Base-by-base conservation (phyloP, 1,139 yeast species). In the Magnusiomyces sp. region DNA sequence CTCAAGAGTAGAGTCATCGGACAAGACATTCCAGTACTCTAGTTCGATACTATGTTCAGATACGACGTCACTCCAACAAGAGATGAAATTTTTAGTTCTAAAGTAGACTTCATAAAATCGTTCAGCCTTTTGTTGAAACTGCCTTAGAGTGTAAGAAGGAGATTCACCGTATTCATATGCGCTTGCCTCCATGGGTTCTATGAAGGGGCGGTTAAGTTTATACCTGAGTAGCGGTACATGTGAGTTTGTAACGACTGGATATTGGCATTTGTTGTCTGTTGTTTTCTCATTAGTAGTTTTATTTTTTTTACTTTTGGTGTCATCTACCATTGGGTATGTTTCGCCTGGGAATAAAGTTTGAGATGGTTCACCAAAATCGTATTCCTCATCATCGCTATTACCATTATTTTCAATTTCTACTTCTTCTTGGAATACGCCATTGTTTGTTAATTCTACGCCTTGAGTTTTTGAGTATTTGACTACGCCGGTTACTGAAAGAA, bases 81-180 rank as follows among this genome's bases (percentile, higher is more conserved):
- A 10, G 7, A 11, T 10, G 6, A 41, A 4, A 14, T 40, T 32
- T 41, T 47, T 48, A 32, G 39, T 43, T 33, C 43, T 47, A 6
- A 80, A 71, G n/a, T 67, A 67, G 5, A 62, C 57, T 2, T 60
- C 56, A 41, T 59, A 56, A 61, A 82, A 83, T 19, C 73, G 70
- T 29, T 67, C 64, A 54, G 89, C 83, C 56, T 79, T 71, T 16
- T 74, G 66, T 53, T 75, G 75, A 61, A 89, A 89, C 53, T 85
- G 83, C 0, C 67, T 60, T 19, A 81, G 67, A 0, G 82, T 72
- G 60, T 84, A 87, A 50, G 75, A 72, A 33, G 79, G 72, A 14
- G 82, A 78, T 55, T 85, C 95, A 19, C 6, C 16, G 32, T 33
- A 14, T 2, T 19, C 29, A 5, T 29, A 34, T 3, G 17, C 2